Base-by-base conservation (phyloP, 2,329 filamentous ascomycete species). In the Gyromitra esculenta region DNA sequence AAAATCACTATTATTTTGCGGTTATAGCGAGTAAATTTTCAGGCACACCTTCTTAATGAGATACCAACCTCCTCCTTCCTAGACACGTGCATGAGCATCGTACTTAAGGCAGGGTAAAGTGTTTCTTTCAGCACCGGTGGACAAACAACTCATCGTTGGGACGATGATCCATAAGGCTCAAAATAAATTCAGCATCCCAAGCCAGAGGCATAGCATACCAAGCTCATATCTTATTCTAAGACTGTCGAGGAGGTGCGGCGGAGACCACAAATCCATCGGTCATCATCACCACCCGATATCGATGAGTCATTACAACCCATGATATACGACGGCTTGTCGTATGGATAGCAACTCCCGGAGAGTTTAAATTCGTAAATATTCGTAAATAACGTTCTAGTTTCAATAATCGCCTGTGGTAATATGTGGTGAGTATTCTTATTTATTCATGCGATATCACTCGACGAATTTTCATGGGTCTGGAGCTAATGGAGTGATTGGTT, bases 361-460 rank as follows among this genome's bases (percentile, higher is more conserved):
- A 54, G 0, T 5, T 4, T 25, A 13, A 8, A 9, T 54, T 25
- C 13, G 18, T 45, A 45, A 15, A 5, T 1, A 15, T 11, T 9
- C 9, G 41, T 45, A 45, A 15, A 45, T 45, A 45, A 9, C 15
- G 43, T 45, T 4, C 43, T 31, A 5, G 11, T 45, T 45, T 52
- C 18, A 8, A 1, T n/a, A 15, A 4, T 57, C 5, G 15, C 31
- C 21, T 37, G 31, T 18, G 5, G n/a, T 56, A 18, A 37, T 1
- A n/a, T 35, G 31, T 21, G 18, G 6, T 4, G 21, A 6, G 8
- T 25, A 21, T 8, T n/a, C 1, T 5, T 15, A 8, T 57, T 18
- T 8, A 57, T 37, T 57, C 54, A 57, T 35, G 25, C 7, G 25
- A 18, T 57, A 57, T 57, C 54, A 57, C 54, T 57, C 54, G 54